Percentiles rank a stretch among this genome's conserved stretches.
Conservation (phyloP, 306 rosid species). For the Astragalus membranaceus region DNA sequence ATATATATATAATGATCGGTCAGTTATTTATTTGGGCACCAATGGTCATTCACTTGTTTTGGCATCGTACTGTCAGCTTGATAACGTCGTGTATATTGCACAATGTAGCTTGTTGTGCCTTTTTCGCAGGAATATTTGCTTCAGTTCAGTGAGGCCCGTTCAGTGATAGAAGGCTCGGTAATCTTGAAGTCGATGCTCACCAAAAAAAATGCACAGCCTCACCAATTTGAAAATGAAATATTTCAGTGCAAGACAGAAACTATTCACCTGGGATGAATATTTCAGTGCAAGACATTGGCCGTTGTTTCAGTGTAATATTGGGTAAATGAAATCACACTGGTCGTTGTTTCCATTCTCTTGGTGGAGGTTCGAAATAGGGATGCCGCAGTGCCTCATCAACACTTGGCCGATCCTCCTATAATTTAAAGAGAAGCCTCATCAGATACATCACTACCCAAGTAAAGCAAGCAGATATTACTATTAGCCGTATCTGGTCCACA, state of each 20-base stretch:
- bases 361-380: slow-evolving; percentile 70
- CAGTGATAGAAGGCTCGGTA: not conserved
- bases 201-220: not conserved
- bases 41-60: not conserved
- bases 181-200: not conserved
- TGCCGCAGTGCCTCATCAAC: slow-evolving; percentile 79
- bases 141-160: not conserved
- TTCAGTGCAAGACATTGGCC: not conserved
- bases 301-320: not conserved
- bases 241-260: not conserved
- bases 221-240: not conserved
- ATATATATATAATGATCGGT: too few relatives aligned
- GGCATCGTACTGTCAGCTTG: not conserved
- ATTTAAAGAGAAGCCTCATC: slow-evolving; percentile 12
- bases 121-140: not conserved
- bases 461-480: not conserved
- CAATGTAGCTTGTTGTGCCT: not conserved
- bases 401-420: slow-evolving; percentile 74
- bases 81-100: not conserved
- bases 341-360: slow-evolving; percentile 27
- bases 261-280: slow-evolving; percentile 14
- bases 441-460: slow-evolving; percentile 3
- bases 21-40: not conserved
- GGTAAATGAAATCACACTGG: not conserved
- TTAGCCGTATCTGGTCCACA: not conserved